Percentiles rank a stretch among this genome's conserved stretches.
Evolutionary conservation across 2,329 filamentous ascomycete genomes (phyloP).

Genomic region (Claviceps cyperi): DNA sequence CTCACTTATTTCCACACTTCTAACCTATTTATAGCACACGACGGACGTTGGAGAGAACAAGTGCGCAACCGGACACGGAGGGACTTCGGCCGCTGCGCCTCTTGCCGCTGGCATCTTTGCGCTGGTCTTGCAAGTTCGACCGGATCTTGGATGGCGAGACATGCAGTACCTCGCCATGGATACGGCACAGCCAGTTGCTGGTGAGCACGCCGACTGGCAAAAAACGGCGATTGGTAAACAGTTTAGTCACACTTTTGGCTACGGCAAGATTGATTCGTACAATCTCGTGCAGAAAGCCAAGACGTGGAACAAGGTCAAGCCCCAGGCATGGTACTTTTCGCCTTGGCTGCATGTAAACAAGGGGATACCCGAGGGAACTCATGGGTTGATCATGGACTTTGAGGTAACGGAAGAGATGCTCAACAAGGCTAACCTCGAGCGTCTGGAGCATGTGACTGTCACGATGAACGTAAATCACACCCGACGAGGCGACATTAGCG

Average conservation of each 20-base stretch:
- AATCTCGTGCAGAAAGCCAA: conserved; percentile 74
- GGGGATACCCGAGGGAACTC: conserved; percentile 67
- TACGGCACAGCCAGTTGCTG: conserved; percentile 69
- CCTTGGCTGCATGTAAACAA: conserved; percentile 88
- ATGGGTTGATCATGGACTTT: conserved; percentile 67
- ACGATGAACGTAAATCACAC: conserved; percentile 93
- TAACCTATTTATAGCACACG: conserved; percentile 46
- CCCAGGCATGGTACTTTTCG: conserved; percentile 87
- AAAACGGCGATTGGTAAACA: conserved; percentile 66
- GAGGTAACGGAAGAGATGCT: conserved; percentile 73
- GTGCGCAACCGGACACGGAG: conserved; percentile 75
- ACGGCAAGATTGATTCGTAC: conserved; percentile 86
- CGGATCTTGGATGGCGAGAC: conserved; percentile 85
- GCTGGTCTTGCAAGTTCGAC: conserved; percentile 69
- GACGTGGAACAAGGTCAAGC: conserved; percentile 77
- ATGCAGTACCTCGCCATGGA: conserved; percentile 81
- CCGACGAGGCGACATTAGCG: conserved; percentile 79
- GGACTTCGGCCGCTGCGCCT: conserved; percentile 89
- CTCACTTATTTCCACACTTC: not conserved
- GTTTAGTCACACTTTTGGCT: conserved; percentile 90
- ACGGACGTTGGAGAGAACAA: conserved; percentile 78
- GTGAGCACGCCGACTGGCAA: conserved; percentile 59
- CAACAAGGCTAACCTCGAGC: conserved; percentile 65
- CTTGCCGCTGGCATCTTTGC: conserved; percentile 87
- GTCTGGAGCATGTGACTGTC: conserved; percentile 86